Base-by-base conservation (phyloP, 2,329 filamentous ascomycete species). In the Fusarium newnesense region DNA sequence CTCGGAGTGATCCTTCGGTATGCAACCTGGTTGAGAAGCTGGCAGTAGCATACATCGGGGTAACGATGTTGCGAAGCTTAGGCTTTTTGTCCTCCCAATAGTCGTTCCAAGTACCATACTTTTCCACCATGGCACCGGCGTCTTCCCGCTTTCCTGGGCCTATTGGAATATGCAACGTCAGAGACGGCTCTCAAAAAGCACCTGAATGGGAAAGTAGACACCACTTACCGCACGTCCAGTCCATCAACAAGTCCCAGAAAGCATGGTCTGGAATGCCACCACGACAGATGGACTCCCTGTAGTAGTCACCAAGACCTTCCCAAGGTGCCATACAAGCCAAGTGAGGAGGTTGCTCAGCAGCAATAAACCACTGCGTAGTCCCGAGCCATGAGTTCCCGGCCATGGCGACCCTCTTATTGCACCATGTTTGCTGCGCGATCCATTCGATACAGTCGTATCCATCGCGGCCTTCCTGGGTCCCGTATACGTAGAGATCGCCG, bases 111-210 rank as follows among this genome's bases (percentile, higher is more conserved):
- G n/a, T 24, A 7, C n/a, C 9, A 24, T 43, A 43, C 5, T 43
- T 43, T n/a, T 43, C 15, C 15, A 18, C 42, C 42, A 43, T 43
- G 5, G 42, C n/a, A 9, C 42, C n/a, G 10, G n/a, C 42, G 10
- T 43, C 42, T 9, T 43, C 42, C 8, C 42, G 42, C 0, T 8
- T 43, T 43, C n/a, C 42, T 11, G 42, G n/a, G 11, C 42, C 42
- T 43, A 24, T 10, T n/a, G n/a, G n/a, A n/a, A 10, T 43, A 18
- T 26, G n/a, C 9, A 18, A 43, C 2, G 15, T 26, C 9, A 43
- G 42, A 5, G 10, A 4, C 11, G 6, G 9, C 2, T 18, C 15
- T 9, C 15, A 0, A 26, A 43, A 6, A 43, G 15, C 6, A 26
- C 16, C 42, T 4, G 11, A 16, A 26, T 18, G 15, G 4, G n/a